A percentile compares a stretch with the other conserved stretches of the same genome.
phyloP scores from a whole-genome alignment of 2,329 filamentous ascomycete species.

The Parafenestella ontariensis region DNA sequence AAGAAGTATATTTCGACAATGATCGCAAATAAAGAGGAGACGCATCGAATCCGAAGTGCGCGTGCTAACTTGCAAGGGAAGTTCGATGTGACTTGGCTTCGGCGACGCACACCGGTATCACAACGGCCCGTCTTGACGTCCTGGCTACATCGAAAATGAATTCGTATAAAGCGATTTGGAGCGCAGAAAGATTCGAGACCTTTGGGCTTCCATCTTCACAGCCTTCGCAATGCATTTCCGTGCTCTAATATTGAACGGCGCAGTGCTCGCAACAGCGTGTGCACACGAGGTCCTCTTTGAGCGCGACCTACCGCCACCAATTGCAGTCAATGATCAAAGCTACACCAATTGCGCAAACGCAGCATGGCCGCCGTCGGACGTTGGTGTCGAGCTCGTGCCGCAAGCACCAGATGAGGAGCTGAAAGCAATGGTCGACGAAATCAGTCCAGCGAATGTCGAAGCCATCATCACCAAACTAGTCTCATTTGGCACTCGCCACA shows the following conservation, averaged over 20 bases:
- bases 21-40: constrained; percentile 15
- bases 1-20: constrained; percentile 10
- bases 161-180: constrained; percentile 14
- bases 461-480: constrained; percentile 61
- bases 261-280: constrained; percentile 25
- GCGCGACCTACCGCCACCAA: constrained; percentile 33
- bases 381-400: constrained; percentile 48
- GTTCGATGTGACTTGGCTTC: constrained; percentile 22
- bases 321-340: constrained; percentile 41
- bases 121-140: constrained; percentile 2
- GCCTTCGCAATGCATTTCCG: constrained; percentile 27
- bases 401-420: constrained; percentile 53
- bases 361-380: constrained; percentile 52
- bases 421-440: constrained; percentile 48
- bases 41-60: constrained; percentile 9
- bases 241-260: constrained; percentile 11
- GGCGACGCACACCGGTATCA: constrained; percentile 6
- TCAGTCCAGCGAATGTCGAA: constrained; percentile 56
- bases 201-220: background rate
- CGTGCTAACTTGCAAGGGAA: constrained; percentile 38
- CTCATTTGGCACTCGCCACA: constrained; percentile 65
- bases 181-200: background rate
- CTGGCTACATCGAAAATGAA: background rate
- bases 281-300: constrained; percentile 37
- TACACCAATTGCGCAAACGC: constrained; percentile 45